These are phyloP conservation scores for Hemileccinum rubropunctum DNA, from an alignment of 768 basidiomycete genomes.

Conservation along the genomic window DNA sequence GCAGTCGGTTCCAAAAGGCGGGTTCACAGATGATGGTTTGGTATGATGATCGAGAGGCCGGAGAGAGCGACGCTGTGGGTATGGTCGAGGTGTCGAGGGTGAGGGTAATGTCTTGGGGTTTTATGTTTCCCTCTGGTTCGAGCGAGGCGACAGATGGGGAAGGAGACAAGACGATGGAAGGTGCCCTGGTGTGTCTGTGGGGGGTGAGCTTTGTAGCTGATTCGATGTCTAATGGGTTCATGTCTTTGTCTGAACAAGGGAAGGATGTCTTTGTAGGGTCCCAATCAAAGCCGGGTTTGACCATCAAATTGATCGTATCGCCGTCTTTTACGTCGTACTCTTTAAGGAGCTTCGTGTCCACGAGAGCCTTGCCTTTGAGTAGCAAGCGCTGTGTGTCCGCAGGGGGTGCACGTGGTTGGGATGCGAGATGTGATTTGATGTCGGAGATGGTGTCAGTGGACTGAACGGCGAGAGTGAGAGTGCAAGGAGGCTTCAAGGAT, in stretches of 20 bases:
- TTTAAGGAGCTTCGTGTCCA: slow-evolving; percentile 82
- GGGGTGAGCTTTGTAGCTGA: slow-evolving; percentile 28
- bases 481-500: slow-evolving; percentile 82
- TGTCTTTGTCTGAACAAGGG: slow-evolving; percentile 22
- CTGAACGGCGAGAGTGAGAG: slow-evolving; percentile 69
- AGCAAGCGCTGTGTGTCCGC: slow-evolving; percentile 82
- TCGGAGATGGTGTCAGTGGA: slow-evolving; percentile 79
- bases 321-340: slow-evolving; percentile 86
- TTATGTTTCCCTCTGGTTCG: slow-evolving; percentile 36
- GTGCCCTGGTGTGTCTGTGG: slow-evolving; percentile 60
- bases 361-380: slow-evolving; percentile 91
- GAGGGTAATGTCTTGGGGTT: slow-evolving; percentile 61
- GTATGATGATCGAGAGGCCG: slow-evolving; percentile 26
- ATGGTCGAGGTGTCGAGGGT: slow-evolving; percentile 59
- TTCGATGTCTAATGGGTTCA: slow-evolving; percentile 15
- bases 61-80: slow-evolving; percentile 45
- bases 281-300: slow-evolving; percentile 76
- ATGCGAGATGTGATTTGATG: slow-evolving; percentile 75
- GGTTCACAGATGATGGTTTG: slow-evolving; percentile 65
- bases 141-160: slow-evolving; percentile 54
- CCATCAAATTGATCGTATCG: slow-evolving; percentile 80
- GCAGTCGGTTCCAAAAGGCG: slow-evolving; percentile 74
- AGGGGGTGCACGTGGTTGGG: slow-evolving; percentile 67
- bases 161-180: slow-evolving; percentile 76
- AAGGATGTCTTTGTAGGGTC: slow-evolving; percentile 44